These are phyloP conservation scores for Penicillium sp. DNA, from an alignment of 2,329 filamentous ascomycete genomes.

Conservation along the genomic window DNA sequence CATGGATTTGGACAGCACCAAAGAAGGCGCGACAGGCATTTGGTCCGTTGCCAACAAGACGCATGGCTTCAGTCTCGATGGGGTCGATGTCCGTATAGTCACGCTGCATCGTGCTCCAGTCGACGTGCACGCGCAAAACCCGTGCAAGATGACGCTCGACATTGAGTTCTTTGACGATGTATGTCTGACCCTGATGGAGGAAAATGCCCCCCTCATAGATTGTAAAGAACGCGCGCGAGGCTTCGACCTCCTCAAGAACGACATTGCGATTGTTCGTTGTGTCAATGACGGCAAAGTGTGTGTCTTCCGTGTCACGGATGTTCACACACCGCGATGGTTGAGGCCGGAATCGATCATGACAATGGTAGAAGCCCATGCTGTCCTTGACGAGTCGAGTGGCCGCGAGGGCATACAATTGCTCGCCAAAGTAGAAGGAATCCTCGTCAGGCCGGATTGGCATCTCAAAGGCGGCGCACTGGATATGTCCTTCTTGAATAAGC, in stretches of 20 bases:
- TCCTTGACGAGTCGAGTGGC: constrained; percentile 68
- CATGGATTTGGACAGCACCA: constrained; percentile 76
- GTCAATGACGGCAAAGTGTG: constrained; percentile 92
- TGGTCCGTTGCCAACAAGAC: constrained; percentile 52
- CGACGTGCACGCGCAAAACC: constrained; percentile 82
- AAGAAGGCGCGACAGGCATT: constrained; percentile 70
- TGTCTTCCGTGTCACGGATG: constrained; percentile 82
- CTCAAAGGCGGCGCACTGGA: constrained; percentile 92
- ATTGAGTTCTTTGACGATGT: constrained; percentile 82
- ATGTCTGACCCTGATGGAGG: constrained; percentile 89
- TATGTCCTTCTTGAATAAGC: constrained; percentile 83
- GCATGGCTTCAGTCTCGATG: constrained; percentile 81
- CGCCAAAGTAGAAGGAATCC: constrained; percentile 73
- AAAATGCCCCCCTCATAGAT: constrained; percentile 97
- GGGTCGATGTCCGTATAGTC: constrained; percentile 94
- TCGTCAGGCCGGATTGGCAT: constrained; percentile 79
- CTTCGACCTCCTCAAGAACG: constrained; percentile 92
- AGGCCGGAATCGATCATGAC: constrained; percentile 80
- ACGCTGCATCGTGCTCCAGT: constrained; percentile 90
- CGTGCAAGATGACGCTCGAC: constrained; percentile 75
- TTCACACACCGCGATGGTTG: constrained; percentile 75
- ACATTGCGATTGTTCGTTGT: constrained; percentile 71
- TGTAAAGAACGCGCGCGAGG: constrained; percentile 88
- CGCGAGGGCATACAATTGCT: constrained; percentile 64
- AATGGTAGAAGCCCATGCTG: constrained; percentile 77